phyloP scores from a whole-genome alignment of 768 basidiomycete genomes.

The Xerocomus potaroensis region DNA sequence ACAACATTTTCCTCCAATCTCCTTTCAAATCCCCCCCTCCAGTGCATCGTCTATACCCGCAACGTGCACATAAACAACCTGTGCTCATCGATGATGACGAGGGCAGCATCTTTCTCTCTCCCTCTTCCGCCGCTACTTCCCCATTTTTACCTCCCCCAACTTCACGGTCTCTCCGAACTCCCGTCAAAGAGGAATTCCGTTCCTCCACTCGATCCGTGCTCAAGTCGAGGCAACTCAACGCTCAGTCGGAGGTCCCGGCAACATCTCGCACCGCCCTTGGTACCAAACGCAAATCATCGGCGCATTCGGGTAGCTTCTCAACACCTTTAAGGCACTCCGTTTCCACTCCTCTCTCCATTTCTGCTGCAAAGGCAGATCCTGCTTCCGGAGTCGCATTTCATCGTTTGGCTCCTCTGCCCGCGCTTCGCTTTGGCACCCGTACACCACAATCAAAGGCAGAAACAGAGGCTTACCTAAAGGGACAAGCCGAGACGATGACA shows the following conservation, averaged over 20 bases:
- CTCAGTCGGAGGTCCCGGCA: constrained; percentile 4
- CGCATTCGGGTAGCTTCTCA: constrained; percentile 41
- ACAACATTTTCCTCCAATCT: constrained; percentile 53
- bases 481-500: constrained; percentile 63
- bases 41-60: constrained; percentile 40
- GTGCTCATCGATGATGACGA: constrained; percentile 49
- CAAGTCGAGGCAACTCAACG: constrained; percentile 30
- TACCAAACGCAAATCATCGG: constrained; percentile 61
- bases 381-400: constrained; percentile 34
- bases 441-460: constrained; percentile 35
- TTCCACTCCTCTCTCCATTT: constrained; percentile 37
- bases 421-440: constrained; percentile 27
- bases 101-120: constrained; percentile 53
- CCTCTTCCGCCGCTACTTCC: constrained; percentile 37
- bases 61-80: constrained; percentile 35
- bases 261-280: constrained; percentile 40
- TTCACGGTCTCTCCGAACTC: constrained; percentile 55
- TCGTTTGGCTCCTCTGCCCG: constrained; percentile 32
- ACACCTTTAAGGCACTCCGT: constrained; percentile 54
- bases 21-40: constrained; percentile 46
- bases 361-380: constrained; percentile 31
- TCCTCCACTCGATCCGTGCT: constrained; percentile 40
- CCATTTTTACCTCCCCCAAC: constrained; percentile 41
- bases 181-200: constrained; percentile 49
- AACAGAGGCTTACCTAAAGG: constrained; percentile 36